phyloP scores from a whole-genome alignment of 192 early-diverging fungal species.

The Gonapodya prolifera region DNA sequence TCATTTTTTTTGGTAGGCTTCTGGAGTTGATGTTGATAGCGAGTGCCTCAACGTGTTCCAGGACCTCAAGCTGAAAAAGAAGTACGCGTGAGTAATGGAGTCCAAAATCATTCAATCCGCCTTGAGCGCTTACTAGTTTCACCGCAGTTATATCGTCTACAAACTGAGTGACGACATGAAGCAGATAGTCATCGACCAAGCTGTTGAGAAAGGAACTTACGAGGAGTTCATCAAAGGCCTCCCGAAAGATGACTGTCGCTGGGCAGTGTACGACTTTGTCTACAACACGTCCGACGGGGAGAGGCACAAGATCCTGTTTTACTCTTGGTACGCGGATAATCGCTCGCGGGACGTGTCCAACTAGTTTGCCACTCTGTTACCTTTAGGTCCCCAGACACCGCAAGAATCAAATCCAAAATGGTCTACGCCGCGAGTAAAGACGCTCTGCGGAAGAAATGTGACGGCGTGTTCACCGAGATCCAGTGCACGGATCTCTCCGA shows the following conservation, averaged over 20 bases:
- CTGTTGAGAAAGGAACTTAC: conserved; percentile 59
- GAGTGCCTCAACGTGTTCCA: conserved; percentile 50
- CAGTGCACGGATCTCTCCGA: conserved; percentile 78
- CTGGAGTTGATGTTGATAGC: conserved; percentile 57
- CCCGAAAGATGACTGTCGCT: conserved; percentile 61
- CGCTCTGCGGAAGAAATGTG: conserved; percentile 55
- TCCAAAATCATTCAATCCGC: no score
- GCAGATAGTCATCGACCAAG: conserved; percentile 54
- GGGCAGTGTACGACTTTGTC: conserved; percentile 80
- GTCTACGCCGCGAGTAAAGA: conserved; percentile 77
- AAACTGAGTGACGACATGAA: conserved; percentile 57
- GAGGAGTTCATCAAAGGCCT: conserved; percentile 54
- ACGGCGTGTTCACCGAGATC: conserved; percentile 59
- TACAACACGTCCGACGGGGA: conserved; percentile 49
- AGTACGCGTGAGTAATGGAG: no score
- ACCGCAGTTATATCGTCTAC: conserved; percentile 78
- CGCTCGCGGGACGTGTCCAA: conserved; percentile 1
- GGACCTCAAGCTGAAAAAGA: conserved; percentile 61
- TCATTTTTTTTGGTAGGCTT: no score
- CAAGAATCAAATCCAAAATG: conserved; percentile 76
- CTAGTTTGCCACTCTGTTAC: neutral
- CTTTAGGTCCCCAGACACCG: conserved; percentile 61
- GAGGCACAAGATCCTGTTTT: conserved; percentile 81
- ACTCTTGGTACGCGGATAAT: conserved; percentile 48
- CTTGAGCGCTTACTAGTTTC: no score